phyloP scores from a whole-genome alignment of 192 early-diverging fungal genomes.

The Funneliformis mosseae region DNA sequence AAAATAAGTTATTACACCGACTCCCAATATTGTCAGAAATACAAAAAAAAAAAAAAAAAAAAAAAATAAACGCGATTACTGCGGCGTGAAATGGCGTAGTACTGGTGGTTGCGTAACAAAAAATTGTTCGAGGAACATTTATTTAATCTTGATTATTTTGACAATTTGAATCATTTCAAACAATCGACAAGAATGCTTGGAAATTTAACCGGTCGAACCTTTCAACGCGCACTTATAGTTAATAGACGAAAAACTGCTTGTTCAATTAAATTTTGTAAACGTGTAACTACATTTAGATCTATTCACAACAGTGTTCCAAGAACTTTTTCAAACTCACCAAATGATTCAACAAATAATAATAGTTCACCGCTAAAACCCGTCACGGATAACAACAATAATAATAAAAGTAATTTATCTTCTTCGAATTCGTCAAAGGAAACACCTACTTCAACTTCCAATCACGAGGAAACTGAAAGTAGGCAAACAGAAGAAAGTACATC shows the following conservation, averaged over 20 bases:
- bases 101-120: too few relatives aligned
- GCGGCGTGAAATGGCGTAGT: too few relatives aligned
- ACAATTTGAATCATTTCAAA: background rate
- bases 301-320: background rate
- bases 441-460: background rate
- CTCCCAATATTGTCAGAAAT: too few relatives aligned
- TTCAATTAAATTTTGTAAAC: background rate
- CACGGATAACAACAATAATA: constrained; percentile 22
- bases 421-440: constrained; percentile 12
- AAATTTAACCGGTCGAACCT: background rate
- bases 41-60: too few relatives aligned
- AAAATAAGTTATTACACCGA: too few relatives aligned
- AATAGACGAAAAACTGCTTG: background rate
- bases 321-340: constrained; percentile 14
- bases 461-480: constrained; percentile 7
- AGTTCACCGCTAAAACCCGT: constrained; percentile 20
- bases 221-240: background rate
- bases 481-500: constrained; percentile 3
- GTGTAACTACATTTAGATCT: background rate
- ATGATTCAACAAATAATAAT: constrained; percentile 4
- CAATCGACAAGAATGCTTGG: background rate
- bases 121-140: too few relatives aligned
- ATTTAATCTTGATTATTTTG: too few relatives aligned
- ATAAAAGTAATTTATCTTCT: background rate
- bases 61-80: too few relatives aligned